Evolutionary conservation across 768 basidiomycete genomes (phyloP), one percentile per base, ranked within the genome.

Genomic region (Boletus pseudo-olivaceus): DNA sequence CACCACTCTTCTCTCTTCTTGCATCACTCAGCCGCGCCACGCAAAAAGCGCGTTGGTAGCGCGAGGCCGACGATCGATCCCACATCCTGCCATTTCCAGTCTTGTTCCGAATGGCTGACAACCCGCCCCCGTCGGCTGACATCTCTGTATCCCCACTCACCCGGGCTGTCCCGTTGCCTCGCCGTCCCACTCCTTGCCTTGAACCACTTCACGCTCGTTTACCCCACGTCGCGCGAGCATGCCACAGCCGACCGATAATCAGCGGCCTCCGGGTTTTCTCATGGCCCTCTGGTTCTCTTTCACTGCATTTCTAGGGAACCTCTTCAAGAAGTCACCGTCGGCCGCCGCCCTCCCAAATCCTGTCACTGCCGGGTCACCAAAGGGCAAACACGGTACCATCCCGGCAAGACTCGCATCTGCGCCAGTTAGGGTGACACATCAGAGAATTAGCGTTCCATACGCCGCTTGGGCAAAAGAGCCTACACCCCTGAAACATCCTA

Each of bases 41-140:
- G 53, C 53, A 54, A 54, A 32, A 48, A 1, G 32, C 45, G 39
- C 47, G 44, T 46, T 55, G 54, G 11, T 42, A 47, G 54, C 48
- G 57, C 47, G 55, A 63, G 62, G 62, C 51, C 51, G 58, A 54
- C 59, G 59, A 56, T 57, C 48, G 57, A 47, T 37, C 37, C 32
- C 50, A 37, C 39, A 40, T 14, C 19, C 33, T 10, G 14, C 10
- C 40, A 7, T 46, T 8, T 20, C 47, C 37, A 12, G 48, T 30
- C 32, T 40, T 20, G 14, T 54, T 48, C 30, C 30, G 41, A 53
- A 46, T 49, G 47, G 47, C 47, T 48, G 53, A 51, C 53, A 15
- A 37, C 45, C 32, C 45, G 47, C 42, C 20, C 19, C 1, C 44
- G 29, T 32, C 44, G 32, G 14, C 37, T n/a, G n/a, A 38, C 37